A percentile compares a stretch with the other conserved stretches of the same genome.
Conservation (phyloP, 805 yeast genomes). For the Ogataea wickerhamii region DNA sequence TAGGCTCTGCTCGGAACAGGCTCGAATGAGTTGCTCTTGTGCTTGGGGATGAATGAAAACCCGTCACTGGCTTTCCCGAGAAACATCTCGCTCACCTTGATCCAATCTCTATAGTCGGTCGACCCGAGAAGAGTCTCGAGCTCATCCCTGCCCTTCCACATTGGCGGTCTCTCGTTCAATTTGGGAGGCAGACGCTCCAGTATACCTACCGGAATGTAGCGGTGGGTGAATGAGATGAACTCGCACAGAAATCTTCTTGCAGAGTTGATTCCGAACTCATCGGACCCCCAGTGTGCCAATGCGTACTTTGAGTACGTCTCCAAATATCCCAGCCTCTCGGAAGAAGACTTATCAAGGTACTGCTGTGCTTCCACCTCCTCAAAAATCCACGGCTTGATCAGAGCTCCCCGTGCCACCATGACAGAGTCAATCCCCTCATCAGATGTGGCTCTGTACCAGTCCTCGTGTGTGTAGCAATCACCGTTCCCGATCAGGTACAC, state of each 20-base stretch:
- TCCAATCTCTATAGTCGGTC: slow-evolving; percentile 88
- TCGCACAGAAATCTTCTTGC: slow-evolving; percentile 92
- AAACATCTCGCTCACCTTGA: slow-evolving; percentile 91
- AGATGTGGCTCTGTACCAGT: slow-evolving; percentile 72
- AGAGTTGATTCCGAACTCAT: slow-evolving; percentile 85
- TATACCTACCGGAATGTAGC: slow-evolving; percentile 93
- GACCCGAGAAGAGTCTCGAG: slow-evolving; percentile 87
- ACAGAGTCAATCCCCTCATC: slow-evolving; percentile 81
- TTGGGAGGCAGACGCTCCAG: slow-evolving; percentile 85
- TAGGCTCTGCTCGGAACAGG: slow-evolving; percentile 4
- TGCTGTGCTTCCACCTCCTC: slow-evolving; percentile 91
- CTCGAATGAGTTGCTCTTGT: slow-evolving; percentile 82
- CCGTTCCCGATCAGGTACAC: slow-evolving; percentile 94
- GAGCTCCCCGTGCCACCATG: slow-evolving; percentile 97
- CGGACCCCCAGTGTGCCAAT: slow-evolving; percentile 96
- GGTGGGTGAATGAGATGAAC: slow-evolving; percentile 86
- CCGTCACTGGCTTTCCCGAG: slow-evolving; percentile 77
- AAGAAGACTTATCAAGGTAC: slow-evolving; percentile 84
- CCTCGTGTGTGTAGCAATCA: slow-evolving; percentile 81
- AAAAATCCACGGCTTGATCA: slow-evolving; percentile 98
- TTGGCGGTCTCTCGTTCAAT: slow-evolving; percentile 89
- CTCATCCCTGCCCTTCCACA: slow-evolving; percentile 90
- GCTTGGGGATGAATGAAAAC: slow-evolving; percentile 87
- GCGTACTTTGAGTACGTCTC: slow-evolving; percentile 73
- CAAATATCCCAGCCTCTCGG: slow-evolving; percentile 79